Evolutionary conservation across 1,284 basidiomycete species (phyloP).

Genomic region (Malassezia psittaci): DNA sequence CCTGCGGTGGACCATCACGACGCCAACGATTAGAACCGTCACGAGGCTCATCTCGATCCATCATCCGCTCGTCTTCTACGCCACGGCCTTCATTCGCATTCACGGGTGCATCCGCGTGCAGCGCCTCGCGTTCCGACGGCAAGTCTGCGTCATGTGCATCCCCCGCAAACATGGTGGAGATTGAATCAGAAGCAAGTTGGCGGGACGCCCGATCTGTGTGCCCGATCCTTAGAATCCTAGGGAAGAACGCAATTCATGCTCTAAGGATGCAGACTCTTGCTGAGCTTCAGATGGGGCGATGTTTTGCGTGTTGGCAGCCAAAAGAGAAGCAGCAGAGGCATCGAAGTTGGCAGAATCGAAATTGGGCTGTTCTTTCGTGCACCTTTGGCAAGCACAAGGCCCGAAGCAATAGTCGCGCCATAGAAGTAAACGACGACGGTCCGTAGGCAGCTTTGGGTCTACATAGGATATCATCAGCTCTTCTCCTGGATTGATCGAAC

Average conservation of each 20-base stretch:
- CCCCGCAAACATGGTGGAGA: not conserved
- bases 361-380: constrained; percentile 46
- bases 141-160: not conserved
- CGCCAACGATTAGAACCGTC: not conserved
- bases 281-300: constrained; percentile 3
- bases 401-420: constrained; percentile 48
- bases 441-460: constrained; percentile 56
- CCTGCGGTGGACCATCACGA: not conserved
- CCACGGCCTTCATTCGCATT: not conserved
- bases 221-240: constrained; percentile 26
- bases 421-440: constrained; percentile 56
- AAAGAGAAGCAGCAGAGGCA: not conserved
- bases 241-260: constrained; percentile 30
- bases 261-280: constrained; percentile 10
- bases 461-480: constrained; percentile 68
- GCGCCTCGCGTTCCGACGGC: not conserved
- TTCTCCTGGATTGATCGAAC: constrained; percentile 60
- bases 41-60: not conserved
- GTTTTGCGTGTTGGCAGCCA: constrained; percentile 1
- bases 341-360: constrained; percentile 20
- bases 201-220: not conserved
- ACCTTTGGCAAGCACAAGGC: constrained; percentile 57
- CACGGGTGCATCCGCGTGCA: not conserved
- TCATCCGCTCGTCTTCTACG: not conserved
- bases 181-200: not conserved